phyloP scores from a whole-genome alignment of 768 basidiomycete genomes.

The Cyathus striatus region DNA sequence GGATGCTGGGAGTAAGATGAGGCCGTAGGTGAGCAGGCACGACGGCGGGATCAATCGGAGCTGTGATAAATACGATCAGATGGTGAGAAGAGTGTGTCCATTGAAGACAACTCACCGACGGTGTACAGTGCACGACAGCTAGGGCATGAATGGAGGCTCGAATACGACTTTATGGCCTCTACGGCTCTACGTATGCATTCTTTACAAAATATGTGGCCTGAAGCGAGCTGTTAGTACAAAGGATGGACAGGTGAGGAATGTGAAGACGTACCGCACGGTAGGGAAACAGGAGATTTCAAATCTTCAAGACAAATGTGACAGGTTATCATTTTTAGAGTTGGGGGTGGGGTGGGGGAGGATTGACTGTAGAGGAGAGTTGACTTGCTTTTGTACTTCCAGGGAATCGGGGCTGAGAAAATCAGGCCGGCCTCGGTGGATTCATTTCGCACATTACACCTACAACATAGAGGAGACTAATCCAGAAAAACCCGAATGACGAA shows the following conservation, averaged over 20 bases:
- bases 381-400: constrained; percentile 4
- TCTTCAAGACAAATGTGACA: constrained; percentile 61
- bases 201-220: constrained; percentile 65
- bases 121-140: constrained; percentile 51
- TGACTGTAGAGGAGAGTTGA: constrained; percentile 1
- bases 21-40: constrained; percentile 57
- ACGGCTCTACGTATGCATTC: constrained; percentile 50
- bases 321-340: constrained; percentile 29
- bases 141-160: constrained; percentile 49
- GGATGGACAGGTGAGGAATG: not conserved
- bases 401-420: constrained; percentile 8
- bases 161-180: constrained; percentile 39
- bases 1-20: constrained; percentile 52
- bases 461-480: no score
- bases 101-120: constrained; percentile 36
- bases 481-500: not conserved
- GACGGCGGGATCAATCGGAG: constrained; percentile 36
- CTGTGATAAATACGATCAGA: constrained; percentile 22
- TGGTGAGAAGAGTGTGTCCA: not conserved
- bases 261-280: constrained; percentile 55
- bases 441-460: no score
- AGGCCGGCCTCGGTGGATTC: no score
- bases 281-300: constrained; percentile 47
- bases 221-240: not conserved
- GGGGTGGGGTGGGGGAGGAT: not conserved